Base-by-base conservation (phyloP, 2,329 filamentous ascomycete genomes). In the Metarhizium brunneum region DNA sequence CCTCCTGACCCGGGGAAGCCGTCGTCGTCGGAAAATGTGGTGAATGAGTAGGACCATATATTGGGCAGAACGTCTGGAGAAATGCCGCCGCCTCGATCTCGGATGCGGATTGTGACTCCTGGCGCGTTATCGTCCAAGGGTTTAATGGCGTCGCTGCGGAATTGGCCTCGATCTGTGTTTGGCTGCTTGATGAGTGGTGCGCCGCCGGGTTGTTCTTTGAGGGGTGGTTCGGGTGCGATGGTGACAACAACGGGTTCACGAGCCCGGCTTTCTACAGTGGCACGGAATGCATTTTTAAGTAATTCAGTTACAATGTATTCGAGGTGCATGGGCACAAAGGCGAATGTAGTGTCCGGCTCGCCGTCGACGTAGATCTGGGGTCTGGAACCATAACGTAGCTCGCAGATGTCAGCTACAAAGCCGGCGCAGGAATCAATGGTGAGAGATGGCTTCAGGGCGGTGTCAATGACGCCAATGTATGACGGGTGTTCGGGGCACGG, bases 231-330 rank as follows among this genome's bases (percentile, higher is more conserved):
- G 0, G 82, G 88, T 0, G 92, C 92, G 59, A 99, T 94, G 14
- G 94, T 99, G 58, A 97, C 86, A 61, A 96, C 89, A 45, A 99
- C 80, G 1, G 92, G 90, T 61, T 95, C 88, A 47, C 82, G 79
- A 62, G 88, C 86, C n/a, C 85, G 84, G 56, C 82, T 86, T 71
- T 99, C 94, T 10, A 97, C 85, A 0, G 90, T 95, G 4, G 94
- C 92, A 47, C 94, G 84, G 74, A 97, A 99, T 1, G 92, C 90
- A 66, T 99, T 99, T 72, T 99, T 99, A 57, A 99, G 80, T 1
- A 99, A 80, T 71, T 99, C 94, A 0, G 92, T 99, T 60, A 96
- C 83, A 61, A 99, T 96, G 70, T 99, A 99, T 71, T 97, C 92
- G 29, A 99, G 81, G 70, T 99, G 94, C 69, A 95, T 94, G 14